A percentile compares a stretch with the other conserved stretches of the same genome.
These are phyloP conservation scores for Glycyrrhiza uralensis DNA, from an alignment of 306 rosid genomes.

Conservation along the genomic window DNA sequence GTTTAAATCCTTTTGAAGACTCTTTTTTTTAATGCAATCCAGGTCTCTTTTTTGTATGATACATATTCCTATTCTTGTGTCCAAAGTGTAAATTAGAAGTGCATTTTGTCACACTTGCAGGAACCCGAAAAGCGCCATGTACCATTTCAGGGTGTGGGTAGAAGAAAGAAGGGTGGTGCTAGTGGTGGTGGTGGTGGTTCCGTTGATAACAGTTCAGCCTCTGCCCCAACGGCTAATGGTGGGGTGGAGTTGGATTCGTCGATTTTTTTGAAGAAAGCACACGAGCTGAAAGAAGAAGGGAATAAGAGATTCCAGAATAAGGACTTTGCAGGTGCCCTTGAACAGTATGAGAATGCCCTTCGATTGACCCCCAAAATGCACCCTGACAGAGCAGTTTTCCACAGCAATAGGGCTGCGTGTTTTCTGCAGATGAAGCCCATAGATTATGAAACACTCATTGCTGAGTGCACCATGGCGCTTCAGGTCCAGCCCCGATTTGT, in stretches of 20 bases:
- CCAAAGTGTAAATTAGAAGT: neutral
- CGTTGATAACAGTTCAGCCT: constrained; percentile 33
- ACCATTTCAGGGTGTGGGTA: constrained; percentile 71
- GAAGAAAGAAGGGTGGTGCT: constrained; percentile 90
- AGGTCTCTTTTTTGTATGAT: neutral
- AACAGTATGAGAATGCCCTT: constrained; percentile 86
- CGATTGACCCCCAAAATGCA: constrained; percentile 77
- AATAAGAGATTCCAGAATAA: constrained; percentile 74
- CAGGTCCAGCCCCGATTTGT: constrained; percentile 82
- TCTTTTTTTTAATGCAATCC: neutral
- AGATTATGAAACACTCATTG: constrained; percentile 77
- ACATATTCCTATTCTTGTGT: neutral
- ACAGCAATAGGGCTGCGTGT: constrained; percentile 92
- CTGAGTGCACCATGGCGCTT: constrained; percentile 90
- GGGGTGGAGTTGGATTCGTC: constrained; percentile 72
- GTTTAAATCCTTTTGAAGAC: neutral
- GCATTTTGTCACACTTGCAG: constrained; percentile 33
- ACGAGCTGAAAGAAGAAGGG: constrained; percentile 93
- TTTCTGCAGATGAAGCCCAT: constrained; percentile 96
- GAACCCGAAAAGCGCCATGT: constrained; percentile 52
- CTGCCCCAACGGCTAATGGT: constrained; percentile 51
- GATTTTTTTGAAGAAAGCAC: constrained; percentile 81
- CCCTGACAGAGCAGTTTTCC: constrained; percentile 79
- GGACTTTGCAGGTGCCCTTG: constrained; percentile 85
- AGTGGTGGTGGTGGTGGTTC: too few species aligned